Conservation (phyloP, 441 rosid species). For the Breynia disticha region DNA sequence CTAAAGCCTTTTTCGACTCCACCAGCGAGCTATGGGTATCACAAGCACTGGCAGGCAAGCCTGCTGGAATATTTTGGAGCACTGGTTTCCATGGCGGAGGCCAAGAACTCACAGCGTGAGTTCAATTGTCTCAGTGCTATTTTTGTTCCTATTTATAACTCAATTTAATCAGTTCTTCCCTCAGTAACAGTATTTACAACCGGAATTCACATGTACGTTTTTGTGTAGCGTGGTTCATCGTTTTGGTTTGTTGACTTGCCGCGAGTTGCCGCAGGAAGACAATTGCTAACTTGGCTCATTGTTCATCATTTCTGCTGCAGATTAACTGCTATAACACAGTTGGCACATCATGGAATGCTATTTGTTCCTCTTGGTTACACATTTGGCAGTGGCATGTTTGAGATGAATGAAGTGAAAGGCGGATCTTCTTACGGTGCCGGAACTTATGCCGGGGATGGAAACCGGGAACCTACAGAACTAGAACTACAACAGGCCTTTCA, state of each 20-base stretch:
- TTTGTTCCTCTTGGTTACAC: constrained; percentile 84
- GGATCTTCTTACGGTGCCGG: constrained; percentile 86
- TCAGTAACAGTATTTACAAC: background rate
- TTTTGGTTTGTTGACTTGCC: background rate
- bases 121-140: constrained; percentile 4
- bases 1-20: constrained; percentile 77
- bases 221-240: background rate
- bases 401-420: constrained; percentile 77
- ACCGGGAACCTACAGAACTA: constrained; percentile 63
- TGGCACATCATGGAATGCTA: constrained; percentile 83
- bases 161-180: background rate
- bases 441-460: constrained; percentile 75
- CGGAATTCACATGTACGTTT: background rate
- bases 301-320: constrained; percentile 24
- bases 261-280: background rate
- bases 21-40: constrained; percentile 52
- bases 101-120: constrained; percentile 91
- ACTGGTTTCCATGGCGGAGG: constrained; percentile 97
- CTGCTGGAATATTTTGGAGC: constrained; percentile 96
- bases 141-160: background rate
- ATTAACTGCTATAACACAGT: constrained; percentile 66
- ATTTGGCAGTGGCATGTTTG: constrained; percentile 67
- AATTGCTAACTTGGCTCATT: background rate
- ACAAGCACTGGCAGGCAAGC: constrained; percentile 88
- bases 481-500: constrained; percentile 74